phyloP scores from a whole-genome alignment of 2,329 filamentous ascomycete species.

The Aspergillus oerlinghausenensis region DNA sequence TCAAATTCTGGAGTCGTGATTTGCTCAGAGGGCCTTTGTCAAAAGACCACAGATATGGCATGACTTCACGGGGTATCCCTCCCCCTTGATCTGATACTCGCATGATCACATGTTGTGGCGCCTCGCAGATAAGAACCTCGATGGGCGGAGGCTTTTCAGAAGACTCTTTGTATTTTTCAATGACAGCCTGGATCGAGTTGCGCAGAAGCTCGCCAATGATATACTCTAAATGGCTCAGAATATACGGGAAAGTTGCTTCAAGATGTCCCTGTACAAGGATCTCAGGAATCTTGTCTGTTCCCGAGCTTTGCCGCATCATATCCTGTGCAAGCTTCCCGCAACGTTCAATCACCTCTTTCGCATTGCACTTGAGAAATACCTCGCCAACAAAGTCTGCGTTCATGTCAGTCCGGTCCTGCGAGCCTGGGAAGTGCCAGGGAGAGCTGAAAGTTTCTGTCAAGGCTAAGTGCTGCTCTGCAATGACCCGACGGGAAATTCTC shows the following conservation, averaged over 20 bases:
- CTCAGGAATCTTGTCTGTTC: slow-evolving; percentile 67
- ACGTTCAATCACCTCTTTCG: slow-evolving; percentile 78
- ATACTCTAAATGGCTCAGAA: slow-evolving; percentile 92
- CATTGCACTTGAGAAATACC: slow-evolving; percentile 89
- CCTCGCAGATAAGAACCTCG: slow-evolving; percentile 90
- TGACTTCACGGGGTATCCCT: slow-evolving; percentile 76
- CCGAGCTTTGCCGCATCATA: slow-evolving; percentile 71
- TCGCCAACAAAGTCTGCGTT: slow-evolving; percentile 86
- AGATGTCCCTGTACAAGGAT: slow-evolving; percentile 81
- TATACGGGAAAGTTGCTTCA: slow-evolving; percentile 90
- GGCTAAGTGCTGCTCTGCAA: slow-evolving; percentile 94
- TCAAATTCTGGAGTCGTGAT: slow-evolving; percentile 76
- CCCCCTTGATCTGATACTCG: slow-evolving; percentile 93
- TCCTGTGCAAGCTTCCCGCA: slow-evolving; percentile 73
- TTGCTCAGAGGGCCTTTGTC: slow-evolving; percentile 81
- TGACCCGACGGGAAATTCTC: slow-evolving; percentile 92
- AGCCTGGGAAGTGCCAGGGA: slow-evolving; percentile 80
- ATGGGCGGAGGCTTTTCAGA: slow-evolving; percentile 66
- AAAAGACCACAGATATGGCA: slow-evolving; percentile 95
- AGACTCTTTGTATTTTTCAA: slow-evolving; percentile 62
- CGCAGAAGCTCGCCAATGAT: slow-evolving; percentile 92
- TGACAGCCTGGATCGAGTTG: slow-evolving; percentile 89
- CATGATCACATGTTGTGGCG: slow-evolving; percentile 91
- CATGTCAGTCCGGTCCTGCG: slow-evolving; percentile 59
- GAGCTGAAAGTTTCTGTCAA: slow-evolving; percentile 91